Conservation (phyloP, 257 asterid genomes). For the Solanum ossicruentum region DNA sequence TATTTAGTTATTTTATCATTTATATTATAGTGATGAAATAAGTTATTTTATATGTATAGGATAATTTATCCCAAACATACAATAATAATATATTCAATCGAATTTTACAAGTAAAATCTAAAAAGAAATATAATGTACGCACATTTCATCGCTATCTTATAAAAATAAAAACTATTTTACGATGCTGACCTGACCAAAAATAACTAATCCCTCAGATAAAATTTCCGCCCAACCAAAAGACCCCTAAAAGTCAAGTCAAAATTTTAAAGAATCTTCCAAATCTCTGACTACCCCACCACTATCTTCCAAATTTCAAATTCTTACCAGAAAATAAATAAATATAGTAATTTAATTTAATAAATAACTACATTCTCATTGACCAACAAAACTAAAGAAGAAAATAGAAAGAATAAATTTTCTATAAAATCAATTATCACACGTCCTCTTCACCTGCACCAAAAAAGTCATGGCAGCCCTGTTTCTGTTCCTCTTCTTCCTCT, state of each 20-base stretch:
- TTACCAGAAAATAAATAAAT: background rate
- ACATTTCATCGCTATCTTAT: no score
- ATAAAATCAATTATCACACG: background rate
- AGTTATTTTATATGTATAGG: no score
- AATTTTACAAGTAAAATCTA: no score
- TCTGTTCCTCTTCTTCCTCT: background rate
- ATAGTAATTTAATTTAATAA: background rate
- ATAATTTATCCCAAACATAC: no score
- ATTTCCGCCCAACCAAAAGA: no score
- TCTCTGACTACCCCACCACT: background rate
- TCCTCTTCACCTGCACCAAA: background rate
- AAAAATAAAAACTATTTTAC: no score
- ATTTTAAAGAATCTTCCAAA: background rate
- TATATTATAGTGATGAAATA: no score
- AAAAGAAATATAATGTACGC: no score
- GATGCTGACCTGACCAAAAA: no score
- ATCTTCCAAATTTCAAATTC: background rate
- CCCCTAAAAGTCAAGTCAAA: background rate
- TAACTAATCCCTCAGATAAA: no score
- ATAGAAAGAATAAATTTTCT: background rate
- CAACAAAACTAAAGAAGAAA: background rate
- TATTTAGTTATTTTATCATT: no score
- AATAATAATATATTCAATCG: no score
- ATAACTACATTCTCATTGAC: background rate
- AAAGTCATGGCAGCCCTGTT: conserved; percentile 1